A percentile compares a stretch with the other conserved stretches of the same genome.
phyloP scores from a whole-genome alignment of 177 flowering plant genomes.

The Vitis hybrid region DNA sequence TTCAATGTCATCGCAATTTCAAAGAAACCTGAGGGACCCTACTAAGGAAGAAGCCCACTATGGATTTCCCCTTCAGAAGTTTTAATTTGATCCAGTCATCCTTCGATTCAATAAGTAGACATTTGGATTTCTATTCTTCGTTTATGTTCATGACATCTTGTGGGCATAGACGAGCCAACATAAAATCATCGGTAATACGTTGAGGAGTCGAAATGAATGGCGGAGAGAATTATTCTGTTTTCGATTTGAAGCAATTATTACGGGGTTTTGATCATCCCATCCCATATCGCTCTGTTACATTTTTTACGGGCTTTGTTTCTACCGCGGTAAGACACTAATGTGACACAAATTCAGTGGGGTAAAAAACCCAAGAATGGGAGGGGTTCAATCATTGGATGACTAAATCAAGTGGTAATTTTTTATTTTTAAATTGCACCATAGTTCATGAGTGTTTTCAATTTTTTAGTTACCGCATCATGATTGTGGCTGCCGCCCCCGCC shows the following conservation, averaged over 20 bases:
- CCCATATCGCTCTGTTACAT: not conserved
- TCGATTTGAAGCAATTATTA: too few relatives aligned
- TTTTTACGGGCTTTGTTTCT: not conserved
- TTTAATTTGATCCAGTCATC: not conserved
- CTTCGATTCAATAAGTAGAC: not conserved
- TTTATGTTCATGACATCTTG: not conserved
- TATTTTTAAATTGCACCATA: too few relatives aligned
- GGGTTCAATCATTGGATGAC: too few relatives aligned
- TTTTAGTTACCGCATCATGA: too few relatives aligned
- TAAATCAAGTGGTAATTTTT: too few relatives aligned
- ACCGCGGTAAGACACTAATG: too few relatives aligned
- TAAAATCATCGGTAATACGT: not conserved
- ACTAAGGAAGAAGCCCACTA: constrained; percentile 3
- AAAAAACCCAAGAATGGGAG: too few relatives aligned
- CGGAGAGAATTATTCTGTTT: not conserved
- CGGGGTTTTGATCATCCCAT: not conserved
- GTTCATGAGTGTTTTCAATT: too few relatives aligned
- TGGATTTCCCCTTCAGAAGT: constrained; percentile 2
- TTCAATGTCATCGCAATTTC: constrained; percentile 91
- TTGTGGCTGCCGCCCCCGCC: too few relatives aligned
- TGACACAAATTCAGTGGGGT: too few relatives aligned
- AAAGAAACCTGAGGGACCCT: constrained; percentile 39
- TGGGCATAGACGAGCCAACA: not conserved
- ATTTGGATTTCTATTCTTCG: not conserved
- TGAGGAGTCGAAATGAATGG: not conserved